Conservation (phyloP, 129 eudicot genomes). For the Smallanthus sonchifolius region DNA sequence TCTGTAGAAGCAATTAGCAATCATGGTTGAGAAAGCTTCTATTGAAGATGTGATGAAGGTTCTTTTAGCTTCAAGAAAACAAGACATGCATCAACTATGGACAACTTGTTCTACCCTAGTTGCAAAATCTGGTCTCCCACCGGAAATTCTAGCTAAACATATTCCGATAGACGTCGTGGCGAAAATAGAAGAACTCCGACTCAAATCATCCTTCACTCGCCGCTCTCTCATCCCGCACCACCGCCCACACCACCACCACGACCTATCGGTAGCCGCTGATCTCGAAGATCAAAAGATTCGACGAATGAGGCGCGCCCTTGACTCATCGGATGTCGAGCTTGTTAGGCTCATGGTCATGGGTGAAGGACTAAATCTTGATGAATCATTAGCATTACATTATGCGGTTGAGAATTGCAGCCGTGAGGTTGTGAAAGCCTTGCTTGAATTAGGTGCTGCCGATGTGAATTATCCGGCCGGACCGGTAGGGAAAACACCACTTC, state of each 20-base stretch:
- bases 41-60: slow-evolving; percentile 99
- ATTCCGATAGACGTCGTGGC: slow-evolving; percentile 78
- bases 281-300: slow-evolving; percentile 86
- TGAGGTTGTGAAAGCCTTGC: slow-evolving; percentile 88
- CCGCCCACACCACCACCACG: slow-evolving; percentile 49
- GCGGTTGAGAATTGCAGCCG: slow-evolving; percentile 86
- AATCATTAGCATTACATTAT: slow-evolving; percentile 86
- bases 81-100: slow-evolving; percentile 98
- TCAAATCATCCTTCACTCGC: slow-evolving; percentile 62
- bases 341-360: slow-evolving; percentile 99
- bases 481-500: slow-evolving; percentile 84
- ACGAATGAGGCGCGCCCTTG: slow-evolving; percentile 91
- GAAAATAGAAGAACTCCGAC: slow-evolving; percentile 80
- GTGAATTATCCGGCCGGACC: slow-evolving; percentile 96
- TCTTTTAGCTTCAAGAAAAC: slow-evolving; percentile 89
- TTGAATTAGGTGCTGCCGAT: slow-evolving; percentile 91
- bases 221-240: slow-evolving; percentile 58
- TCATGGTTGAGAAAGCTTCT: slow-evolving; percentile 84
- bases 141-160: slow-evolving; percentile 85
- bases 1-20: slow-evolving; percentile 82
- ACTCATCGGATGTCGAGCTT: slow-evolving; percentile 95
- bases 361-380: slow-evolving; percentile 89
- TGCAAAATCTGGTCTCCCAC: slow-evolving; percentile 94
- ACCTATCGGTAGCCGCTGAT: slow-evolving; percentile 50
- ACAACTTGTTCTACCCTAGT: slow-evolving; percentile 85